Evolutionary conservation across 306 rosid species (phyloP).

Genomic region (Lithocarpus polystachyus): DNA sequence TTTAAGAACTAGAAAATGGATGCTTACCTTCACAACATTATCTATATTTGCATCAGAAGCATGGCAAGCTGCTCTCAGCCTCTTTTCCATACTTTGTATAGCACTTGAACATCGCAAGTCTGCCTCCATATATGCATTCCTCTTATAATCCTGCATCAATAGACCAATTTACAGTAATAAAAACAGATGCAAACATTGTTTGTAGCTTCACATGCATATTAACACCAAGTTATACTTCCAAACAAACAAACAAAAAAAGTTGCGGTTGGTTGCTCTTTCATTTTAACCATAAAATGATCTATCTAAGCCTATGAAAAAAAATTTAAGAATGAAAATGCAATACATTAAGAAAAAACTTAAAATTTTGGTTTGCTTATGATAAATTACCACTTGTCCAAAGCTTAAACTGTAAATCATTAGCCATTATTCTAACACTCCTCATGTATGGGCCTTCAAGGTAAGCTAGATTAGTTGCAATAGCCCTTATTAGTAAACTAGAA

Average conservation of each 20-base stretch:
- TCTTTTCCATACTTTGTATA: slow-evolving; percentile 86
- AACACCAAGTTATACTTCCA: background rate
- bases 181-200: background rate
- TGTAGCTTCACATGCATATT: background rate
- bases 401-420: no score
- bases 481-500: no score
- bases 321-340: background rate
- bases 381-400: no score
- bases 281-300: background rate
- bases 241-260: background rate
- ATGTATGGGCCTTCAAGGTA: no score
- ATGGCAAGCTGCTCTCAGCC: slow-evolving; percentile 88
- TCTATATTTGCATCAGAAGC: slow-evolving; percentile 71
- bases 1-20: background rate
- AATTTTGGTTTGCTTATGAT: background rate
- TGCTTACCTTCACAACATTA: slow-evolving; percentile 70
- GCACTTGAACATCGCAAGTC: slow-evolving; percentile 73
- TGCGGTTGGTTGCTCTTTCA: background rate
- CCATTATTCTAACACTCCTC: no score
- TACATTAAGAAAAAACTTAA: background rate
- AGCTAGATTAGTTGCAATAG: no score
- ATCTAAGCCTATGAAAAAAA: no score
- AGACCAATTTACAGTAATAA: slow-evolving; percentile 27
- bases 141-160: slow-evolving; percentile 71
- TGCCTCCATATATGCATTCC: slow-evolving; percentile 83